phyloP scores from a whole-genome alignment of 2,329 filamentous ascomycete genomes.

The Penicillium griseofulvum region DNA sequence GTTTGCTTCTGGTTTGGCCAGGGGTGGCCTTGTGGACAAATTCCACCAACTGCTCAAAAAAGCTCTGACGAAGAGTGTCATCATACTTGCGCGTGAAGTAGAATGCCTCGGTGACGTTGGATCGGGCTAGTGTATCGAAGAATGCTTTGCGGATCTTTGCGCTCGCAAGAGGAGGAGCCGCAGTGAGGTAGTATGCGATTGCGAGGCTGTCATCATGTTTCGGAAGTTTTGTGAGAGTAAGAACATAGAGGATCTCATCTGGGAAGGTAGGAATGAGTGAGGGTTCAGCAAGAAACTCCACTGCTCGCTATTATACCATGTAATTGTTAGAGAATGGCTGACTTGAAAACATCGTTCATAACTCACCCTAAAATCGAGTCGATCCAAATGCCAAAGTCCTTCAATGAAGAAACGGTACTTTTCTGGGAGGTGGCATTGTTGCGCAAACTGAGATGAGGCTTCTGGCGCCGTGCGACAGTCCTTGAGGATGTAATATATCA shows the following conservation, averaged over 20 bases:
- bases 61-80: slow-evolving; percentile 58
- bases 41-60: slow-evolving; percentile 66
- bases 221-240: slow-evolving; percentile 59
- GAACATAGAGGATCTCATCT: slow-evolving; percentile 72
- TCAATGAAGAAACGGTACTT: slow-evolving; percentile 80
- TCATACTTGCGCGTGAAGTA: slow-evolving; percentile 68
- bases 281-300: slow-evolving; percentile 75
- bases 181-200: slow-evolving; percentile 75
- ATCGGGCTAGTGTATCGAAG: slow-evolving; percentile 65
- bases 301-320: slow-evolving; percentile 52
- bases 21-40: slow-evolving; percentile 51
- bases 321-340: not conserved
- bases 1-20: slow-evolving; percentile 48
- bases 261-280: slow-evolving; percentile 77
- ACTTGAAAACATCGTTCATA: not conserved
- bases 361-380: slow-evolving; percentile 62
- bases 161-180: slow-evolving; percentile 68
- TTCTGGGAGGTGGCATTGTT: slow-evolving; percentile 63
- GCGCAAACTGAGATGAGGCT: slow-evolving; percentile 59
- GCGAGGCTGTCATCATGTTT: slow-evolving; percentile 63
- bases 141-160: slow-evolving; percentile 63
- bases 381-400: slow-evolving; percentile 78
- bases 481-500: slow-evolving; percentile 79
- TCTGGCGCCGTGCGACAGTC: slow-evolving; percentile 61
- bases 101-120: slow-evolving; percentile 70